Percentiles rank a stretch among this genome's conserved stretches.
These are phyloP conservation scores for Lyophyllum decastes DNA, from an alignment of 768 basidiomycete species.

Conservation along the genomic window DNA sequence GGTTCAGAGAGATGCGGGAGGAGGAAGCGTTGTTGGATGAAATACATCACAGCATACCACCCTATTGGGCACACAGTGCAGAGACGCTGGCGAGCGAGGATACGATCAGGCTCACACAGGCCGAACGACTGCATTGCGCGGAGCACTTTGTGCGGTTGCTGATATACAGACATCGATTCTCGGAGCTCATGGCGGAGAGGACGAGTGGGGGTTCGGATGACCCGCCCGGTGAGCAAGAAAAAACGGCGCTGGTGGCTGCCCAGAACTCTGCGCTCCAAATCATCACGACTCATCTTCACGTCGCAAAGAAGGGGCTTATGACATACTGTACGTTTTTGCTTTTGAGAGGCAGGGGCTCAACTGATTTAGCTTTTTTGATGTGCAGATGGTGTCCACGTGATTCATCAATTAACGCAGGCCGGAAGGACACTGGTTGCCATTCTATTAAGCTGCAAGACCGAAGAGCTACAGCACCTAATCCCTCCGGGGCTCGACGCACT, in stretches of 20 bases:
- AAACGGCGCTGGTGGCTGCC: conserved; percentile 75
- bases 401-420: conserved; percentile 93
- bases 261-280: conserved; percentile 84
- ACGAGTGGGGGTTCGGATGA: conserved; percentile 50
- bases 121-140: conserved; percentile 82
- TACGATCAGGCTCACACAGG: conserved; percentile 87
- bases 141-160: conserved; percentile 88
- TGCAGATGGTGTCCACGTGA: conserved; percentile 90
- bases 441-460: conserved; percentile 85
- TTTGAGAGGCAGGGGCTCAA: conserved; percentile 1
- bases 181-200: conserved; percentile 73
- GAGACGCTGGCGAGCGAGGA: conserved; percentile 85
- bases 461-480: conserved; percentile 72
- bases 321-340: conserved; percentile 76
- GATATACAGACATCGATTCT: conserved; percentile 87
- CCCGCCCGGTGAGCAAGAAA: conserved; percentile 68
- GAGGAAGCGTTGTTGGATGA: conserved; percentile 84
- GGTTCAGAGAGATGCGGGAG: conserved; percentile 69
- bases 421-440: conserved; percentile 89
- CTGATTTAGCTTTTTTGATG: conserved; percentile 4
- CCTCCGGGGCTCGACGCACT: conserved; percentile 83
- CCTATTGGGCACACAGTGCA: conserved; percentile 77
- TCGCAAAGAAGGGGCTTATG: conserved; percentile 89
- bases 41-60: conserved; percentile 68
- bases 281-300: conserved; percentile 78